These are phyloP conservation scores for Cryptococcus floricola DNA, from an alignment of 1,284 basidiomycete species.

Conservation along the genomic window DNA sequence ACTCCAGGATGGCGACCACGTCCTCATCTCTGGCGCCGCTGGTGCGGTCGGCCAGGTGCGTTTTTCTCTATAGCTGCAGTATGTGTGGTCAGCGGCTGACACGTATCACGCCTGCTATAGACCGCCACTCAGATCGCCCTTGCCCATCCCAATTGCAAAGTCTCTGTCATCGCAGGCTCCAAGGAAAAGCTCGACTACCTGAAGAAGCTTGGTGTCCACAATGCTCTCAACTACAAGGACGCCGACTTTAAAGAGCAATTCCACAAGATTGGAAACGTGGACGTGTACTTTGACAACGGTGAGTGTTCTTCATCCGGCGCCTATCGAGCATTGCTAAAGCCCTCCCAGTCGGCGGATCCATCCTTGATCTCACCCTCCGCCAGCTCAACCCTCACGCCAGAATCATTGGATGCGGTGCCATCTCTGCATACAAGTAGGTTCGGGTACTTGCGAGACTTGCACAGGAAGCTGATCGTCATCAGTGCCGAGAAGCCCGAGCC, in stretches of 20 bases:
- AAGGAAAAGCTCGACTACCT: constrained; percentile 80
- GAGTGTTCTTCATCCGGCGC: constrained; percentile 7
- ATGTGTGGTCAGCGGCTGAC: not conserved
- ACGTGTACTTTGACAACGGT: constrained; percentile 82
- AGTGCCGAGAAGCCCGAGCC: constrained; percentile 34
- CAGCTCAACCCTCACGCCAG: constrained; percentile 71
- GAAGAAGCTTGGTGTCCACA: constrained; percentile 74
- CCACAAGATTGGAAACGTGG: constrained; percentile 55
- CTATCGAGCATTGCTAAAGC: not conserved
- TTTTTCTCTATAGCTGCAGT: constrained; percentile 4
- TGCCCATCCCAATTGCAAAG: constrained; percentile 55
- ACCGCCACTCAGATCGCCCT: constrained; percentile 64
- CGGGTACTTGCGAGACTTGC: not conserved
- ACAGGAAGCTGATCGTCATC: not conserved
- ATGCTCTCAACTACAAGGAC: constrained; percentile 83
- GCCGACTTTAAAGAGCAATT: constrained; percentile 62
- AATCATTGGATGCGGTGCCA: constrained; percentile 72
- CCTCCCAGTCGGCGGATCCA: constrained; percentile 66
- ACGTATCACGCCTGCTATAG: constrained; percentile 48
- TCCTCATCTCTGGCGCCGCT: constrained; percentile 82
- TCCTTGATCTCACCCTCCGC: constrained; percentile 67
- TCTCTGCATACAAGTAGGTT: constrained; percentile 52
- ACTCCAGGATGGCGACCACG: constrained; percentile 68
- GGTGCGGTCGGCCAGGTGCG: constrained; percentile 65
- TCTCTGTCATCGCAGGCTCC: constrained; percentile 76